Base-by-base conservation (phyloP, 2,329 filamentous ascomycete genomes). In the Neonectria sp. region DNA sequence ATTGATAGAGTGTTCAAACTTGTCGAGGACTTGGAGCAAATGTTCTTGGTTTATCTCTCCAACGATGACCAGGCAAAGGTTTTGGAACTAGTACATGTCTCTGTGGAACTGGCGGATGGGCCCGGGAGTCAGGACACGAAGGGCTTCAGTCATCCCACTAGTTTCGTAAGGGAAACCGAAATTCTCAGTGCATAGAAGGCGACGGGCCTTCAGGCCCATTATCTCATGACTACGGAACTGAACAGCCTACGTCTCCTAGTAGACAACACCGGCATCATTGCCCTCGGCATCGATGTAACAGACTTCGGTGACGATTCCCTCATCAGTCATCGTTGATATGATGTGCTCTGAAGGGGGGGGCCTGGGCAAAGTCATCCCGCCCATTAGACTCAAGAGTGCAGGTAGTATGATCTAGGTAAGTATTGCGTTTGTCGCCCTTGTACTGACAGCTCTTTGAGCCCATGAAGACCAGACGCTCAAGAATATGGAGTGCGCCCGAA, bases 51-150 rank as follows among this genome's bases (percentile, higher is more conserved):
- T 91, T 2, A 97, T 90, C 79, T 98, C 95, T 49, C 96, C 96
- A n/a, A 97, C 92, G 66, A 99, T 90, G 29, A 98, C 89, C 31
- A 99, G 84, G 71, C 95, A 97, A 67, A 99, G 85, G 76, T 99
- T 99, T 79, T 95, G 95, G 3, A 96, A 96, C 79, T 98, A 95
- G 77, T 99, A 99, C 95, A 99, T 98, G 71, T 95, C 93, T 69
- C 91, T 91, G 80, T 99, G 96, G 76, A 98, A 99, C 65, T 92
- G 90, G n/a, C 96, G 91, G 72, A 99, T 99, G 45, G 95, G 91
- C 59, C 98, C 93, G 2, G 95, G 91, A 0, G 94, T 96, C 53
- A 99, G 84, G 3, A 95, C 90, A 48, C 96, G 91, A 56, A 99
- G 86, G 37, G 95, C 92, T 75, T 97, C 94, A 84, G 97, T 97